Percentiles rank a stretch among this genome's conserved stretches.
These are phyloP conservation scores for Cryphonectria nitschkei DNA, from an alignment of 2,329 filamentous ascomycete genomes.

Conservation along the genomic window DNA sequence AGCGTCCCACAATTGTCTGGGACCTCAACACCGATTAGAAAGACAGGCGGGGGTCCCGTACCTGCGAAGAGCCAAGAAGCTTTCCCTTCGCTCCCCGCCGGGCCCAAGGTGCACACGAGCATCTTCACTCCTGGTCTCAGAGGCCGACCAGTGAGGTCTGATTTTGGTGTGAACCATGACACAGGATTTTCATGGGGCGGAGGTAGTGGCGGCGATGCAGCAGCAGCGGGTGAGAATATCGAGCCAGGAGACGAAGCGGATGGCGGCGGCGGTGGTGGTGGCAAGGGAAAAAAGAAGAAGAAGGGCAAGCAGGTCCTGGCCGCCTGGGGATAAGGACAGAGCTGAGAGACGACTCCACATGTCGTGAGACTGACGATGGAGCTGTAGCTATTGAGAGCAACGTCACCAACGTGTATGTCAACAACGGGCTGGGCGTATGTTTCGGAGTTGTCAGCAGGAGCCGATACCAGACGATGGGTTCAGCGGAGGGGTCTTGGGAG, in stretches of 20 bases:
- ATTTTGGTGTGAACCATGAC: conserved; percentile 49
- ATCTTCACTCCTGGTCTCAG: conserved; percentile 61
- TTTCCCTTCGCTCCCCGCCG: conserved; percentile 82
- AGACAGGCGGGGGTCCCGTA: conserved; percentile 16
- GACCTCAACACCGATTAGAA: conserved; percentile 13
- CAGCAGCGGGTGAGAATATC: conserved; percentile 29
- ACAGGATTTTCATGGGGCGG: conserved; percentile 60
- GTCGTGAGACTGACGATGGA: conserved; percentile 4
- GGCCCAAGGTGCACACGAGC: conserved; percentile 68
- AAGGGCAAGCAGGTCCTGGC: conserved; percentile 65
- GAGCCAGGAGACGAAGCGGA: conserved; percentile 36
- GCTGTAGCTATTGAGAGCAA: not conserved
- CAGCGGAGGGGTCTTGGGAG: not conserved
- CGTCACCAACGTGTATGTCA: not conserved
- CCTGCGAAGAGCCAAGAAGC: conserved; percentile 56
- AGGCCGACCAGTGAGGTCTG: conserved; percentile 56
- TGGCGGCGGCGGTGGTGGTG: conserved; percentile 34
- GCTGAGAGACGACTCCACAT: not conserved
- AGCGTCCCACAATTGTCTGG: not conserved
- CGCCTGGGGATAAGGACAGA: conserved; percentile 58
- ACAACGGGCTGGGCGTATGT: not conserved
- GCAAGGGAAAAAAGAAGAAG: conserved; percentile 61
- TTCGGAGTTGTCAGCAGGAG: not conserved
- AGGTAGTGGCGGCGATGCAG: conserved; percentile 34
- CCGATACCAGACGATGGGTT: not conserved